Evolutionary conservation across 371 early-diverging fungal genomes (phyloP).

Genomic region (Blyttiomyces sp.): DNA sequence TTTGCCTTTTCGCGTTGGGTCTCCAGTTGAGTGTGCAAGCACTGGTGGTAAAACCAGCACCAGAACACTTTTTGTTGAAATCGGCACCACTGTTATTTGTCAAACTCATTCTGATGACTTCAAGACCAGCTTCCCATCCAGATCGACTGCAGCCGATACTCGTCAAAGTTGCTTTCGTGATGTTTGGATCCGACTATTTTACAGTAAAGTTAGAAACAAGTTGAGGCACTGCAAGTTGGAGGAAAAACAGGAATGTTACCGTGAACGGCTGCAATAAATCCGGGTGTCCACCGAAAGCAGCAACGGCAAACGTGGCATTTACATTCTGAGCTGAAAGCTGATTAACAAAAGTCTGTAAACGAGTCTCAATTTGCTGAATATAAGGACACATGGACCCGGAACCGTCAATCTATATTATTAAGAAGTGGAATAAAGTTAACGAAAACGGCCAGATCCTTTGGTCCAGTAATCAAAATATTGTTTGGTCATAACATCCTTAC

Average conservation of each 20-base stretch:
- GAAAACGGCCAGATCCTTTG: too few species aligned
- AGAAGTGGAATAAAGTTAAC: too few species aligned
- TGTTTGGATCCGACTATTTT: background rate
- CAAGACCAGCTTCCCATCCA: constrained; percentile 36
- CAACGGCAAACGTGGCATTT: constrained; percentile 34
- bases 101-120: constrained; percentile 35
- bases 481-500: constrained; percentile 34
- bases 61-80: constrained; percentile 11
- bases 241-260: constrained; percentile 3
- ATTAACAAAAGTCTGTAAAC: constrained; percentile 20
- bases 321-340: constrained; percentile 12
- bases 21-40: constrained; percentile 29
- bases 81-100: constrained; percentile 24
- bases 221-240: background rate
- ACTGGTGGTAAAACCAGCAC: background rate
- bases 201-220: background rate
- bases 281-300: constrained; percentile 33
- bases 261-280: constrained; percentile 26
- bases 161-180: constrained; percentile 6
- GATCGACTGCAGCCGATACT: constrained; percentile 14
- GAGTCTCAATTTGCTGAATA: constrained; percentile 13
- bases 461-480: constrained; percentile 27
- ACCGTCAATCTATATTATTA: too few species aligned
- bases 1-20: constrained; percentile 12
- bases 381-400: too few species aligned